These are phyloP conservation scores for Anthracocystis walkeri DNA, from an alignment of 1,284 basidiomycete species.

Conservation along the genomic window DNA sequence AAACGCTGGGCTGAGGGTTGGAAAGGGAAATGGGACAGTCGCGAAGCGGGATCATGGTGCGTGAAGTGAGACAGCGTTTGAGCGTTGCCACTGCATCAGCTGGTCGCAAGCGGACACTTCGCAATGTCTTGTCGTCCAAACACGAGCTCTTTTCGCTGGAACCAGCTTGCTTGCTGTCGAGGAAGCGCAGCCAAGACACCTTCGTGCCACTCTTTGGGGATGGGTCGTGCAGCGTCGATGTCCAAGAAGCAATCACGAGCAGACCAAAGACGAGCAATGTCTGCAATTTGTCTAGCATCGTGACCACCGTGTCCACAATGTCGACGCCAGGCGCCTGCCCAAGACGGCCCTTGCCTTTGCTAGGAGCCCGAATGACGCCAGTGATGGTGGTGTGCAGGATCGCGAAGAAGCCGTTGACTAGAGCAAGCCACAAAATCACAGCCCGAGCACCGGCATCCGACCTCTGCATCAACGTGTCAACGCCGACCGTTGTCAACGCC, in stretches of 20 bases:
- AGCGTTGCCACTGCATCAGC: conserved; percentile 22
- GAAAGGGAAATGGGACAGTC: conserved; percentile 17
- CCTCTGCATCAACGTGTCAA: conserved; percentile 14
- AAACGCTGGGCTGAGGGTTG: background rate
- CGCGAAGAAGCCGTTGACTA: conserved; percentile 32
- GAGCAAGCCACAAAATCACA: conserved; percentile 22
- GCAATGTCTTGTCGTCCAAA: conserved; percentile 13
- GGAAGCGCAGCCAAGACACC: conserved; percentile 17
- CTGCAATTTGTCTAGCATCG: conserved; percentile 32
- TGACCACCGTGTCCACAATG: conserved; percentile 18
- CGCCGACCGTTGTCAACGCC: background rate
- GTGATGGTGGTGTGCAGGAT: conserved; percentile 15
- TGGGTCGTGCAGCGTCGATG: conserved; percentile 9
- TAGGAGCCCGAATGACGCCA: conserved; percentile 2
- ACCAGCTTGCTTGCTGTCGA: conserved; percentile 7
- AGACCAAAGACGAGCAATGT: conserved; percentile 33
- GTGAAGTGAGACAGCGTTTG: conserved; percentile 22
- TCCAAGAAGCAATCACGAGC: conserved; percentile 36
- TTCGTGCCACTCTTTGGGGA: background rate
- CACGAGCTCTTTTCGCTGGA: background rate
- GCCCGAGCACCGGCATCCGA: conserved; percentile 10
- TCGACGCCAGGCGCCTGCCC: conserved; percentile 10
- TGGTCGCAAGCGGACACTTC: conserved; percentile 20
- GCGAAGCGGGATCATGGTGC: conserved; percentile 25
- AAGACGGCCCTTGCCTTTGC: background rate